Evolutionary conservation across 768 basidiomycete genomes (phyloP), one percentile per base, ranked within the genome.

Genomic region (Flagelloscypha sp.): DNA sequence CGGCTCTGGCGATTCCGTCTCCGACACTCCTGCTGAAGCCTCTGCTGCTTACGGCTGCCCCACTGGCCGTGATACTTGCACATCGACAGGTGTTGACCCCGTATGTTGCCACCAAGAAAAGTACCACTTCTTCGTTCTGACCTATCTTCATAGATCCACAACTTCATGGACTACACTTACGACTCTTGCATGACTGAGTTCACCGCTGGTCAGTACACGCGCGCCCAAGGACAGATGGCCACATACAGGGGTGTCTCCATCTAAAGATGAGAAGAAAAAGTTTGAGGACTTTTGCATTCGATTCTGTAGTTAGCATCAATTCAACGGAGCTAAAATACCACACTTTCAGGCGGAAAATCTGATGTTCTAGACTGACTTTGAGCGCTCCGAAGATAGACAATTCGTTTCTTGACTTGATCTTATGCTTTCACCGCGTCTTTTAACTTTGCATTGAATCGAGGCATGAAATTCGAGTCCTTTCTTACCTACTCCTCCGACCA

Each of bases 141-240:
- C 10, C 27, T 20, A 16, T 11, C 24, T 7, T 35, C 20, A 7
- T 35, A 23, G 35, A 12, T 32, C 62, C 61, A 62, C 52, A 71
- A 72, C 58, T 72, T 57, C 58, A 72, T 74, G 71, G 72, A 73
- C 50, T 72, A 70, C 59, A 58, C 55, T 18, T 53, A 66, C 39
- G 70, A 74, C 43, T 48, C 58, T 37, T 74, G 71, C 62, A 72
- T 69, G 68, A 59, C 37, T 41, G 41, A 63, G 38, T 73, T 72
- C 54, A 72, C 70, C 21, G 22, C 55, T 30, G 69, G 70, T 65
- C 46, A 72, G 30, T 42, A 27, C 42, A 54, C 56, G 22, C 69
- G 69, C 41, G 40, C 66, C 33, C 46, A 53, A 41, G 47, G 46
- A 21, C 68, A 70, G 49, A 52, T 73, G 30, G 47, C 56, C 34